Base-by-base conservation (phyloP, 345 rosid species). In the Rubroshorea leprosula region DNA sequence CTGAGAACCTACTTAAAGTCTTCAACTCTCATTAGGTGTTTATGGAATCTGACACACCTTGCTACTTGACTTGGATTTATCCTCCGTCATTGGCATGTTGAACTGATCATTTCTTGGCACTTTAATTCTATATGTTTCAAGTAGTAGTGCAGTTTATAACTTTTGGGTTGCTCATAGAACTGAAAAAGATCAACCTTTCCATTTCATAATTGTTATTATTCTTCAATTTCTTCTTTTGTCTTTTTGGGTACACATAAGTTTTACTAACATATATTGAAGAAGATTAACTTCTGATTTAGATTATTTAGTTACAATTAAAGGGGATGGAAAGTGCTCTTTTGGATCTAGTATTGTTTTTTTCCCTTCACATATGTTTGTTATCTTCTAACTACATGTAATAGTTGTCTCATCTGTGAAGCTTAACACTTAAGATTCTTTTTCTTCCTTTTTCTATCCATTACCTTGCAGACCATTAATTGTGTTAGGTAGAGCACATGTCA, bases 401-500 rank as follows among this genome's bases (percentile, higher is more conserved):
- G 41, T 35, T 4, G n/a, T n/a, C n/a, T n/a, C n/a, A 35, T 35
- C 41, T 4, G 41, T 35, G 41, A 8, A 27, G 52, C 15, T 47
- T 35, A 57, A 12, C 41, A 23, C n/a, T 50, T n/a, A 52, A 19
- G 43, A 25, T 58, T 6, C 23, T 25, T 54, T 55, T 23, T 26
- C 58, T 26, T 18, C 23, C 23, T 16, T 25, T 53, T 48, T 29
- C 57, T 23, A 47, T 13, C 41, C 12, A 46, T 2, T 58, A 46
- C 25, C 45, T n/a, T 74, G 67, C 78, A 84, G 90, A 61, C 91
- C 91, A 14, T 55, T n/a, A n/a, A n/a, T n/a, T 84, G 51, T 84
- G 91, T 66, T 84, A 85, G 91, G 76, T 66, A 19, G 83, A 81
- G 80, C 87, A 84, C 70, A 64, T 84, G 82, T 84, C 91, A 24